Evolutionary conservation across 2,329 filamentous ascomycete genomes (phyloP).

Genomic region (Fusarium ambrosium): DNA sequence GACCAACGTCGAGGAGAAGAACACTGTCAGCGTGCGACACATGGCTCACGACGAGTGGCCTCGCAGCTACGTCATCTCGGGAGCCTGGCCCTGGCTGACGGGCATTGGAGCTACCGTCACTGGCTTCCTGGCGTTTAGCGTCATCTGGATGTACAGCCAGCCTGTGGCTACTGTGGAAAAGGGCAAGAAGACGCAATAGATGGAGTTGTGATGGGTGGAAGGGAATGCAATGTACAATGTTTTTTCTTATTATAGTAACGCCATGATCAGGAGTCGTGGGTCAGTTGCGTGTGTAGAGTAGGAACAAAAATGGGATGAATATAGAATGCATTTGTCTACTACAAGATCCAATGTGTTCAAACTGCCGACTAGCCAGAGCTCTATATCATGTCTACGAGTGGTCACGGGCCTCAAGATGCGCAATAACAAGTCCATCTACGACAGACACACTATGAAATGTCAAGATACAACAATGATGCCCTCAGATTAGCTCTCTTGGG

Average conservation of each 20-base stretch:
- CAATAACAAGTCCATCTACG: no score
- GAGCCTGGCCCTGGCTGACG: slow-evolving; percentile 93
- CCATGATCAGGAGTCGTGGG: slow-evolving; percentile 21
- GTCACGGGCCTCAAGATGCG: not conserved
- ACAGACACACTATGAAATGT: not conserved
- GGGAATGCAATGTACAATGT: slow-evolving; percentile 35
- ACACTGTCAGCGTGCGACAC: slow-evolving; percentile 93
- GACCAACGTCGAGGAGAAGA: slow-evolving; percentile 91
- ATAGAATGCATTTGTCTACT: slow-evolving; percentile 42
- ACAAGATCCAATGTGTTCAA: not conserved
- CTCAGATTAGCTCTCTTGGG: slow-evolving; percentile 71
- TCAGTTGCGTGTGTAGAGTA: slow-evolving; percentile 34
- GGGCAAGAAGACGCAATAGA: slow-evolving; percentile 64
- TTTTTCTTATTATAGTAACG: slow-evolving; percentile 26
- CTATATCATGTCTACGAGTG: not conserved
- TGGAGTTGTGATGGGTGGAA: slow-evolving; percentile 17
- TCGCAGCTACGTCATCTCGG: slow-evolving; percentile 88
- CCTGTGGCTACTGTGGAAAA: slow-evolving; percentile 54
- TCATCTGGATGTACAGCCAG: slow-evolving; percentile 84
- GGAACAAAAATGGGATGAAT: slow-evolving; percentile 38
- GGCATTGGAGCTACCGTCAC: slow-evolving; percentile 87
- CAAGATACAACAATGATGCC: slow-evolving; percentile 51
- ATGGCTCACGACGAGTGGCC: slow-evolving; percentile 98
- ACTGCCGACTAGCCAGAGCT: not conserved
- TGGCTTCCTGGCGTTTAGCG: slow-evolving; percentile 88